phyloP scores from a whole-genome alignment of 176 grass and related monocot species.

The Rhynchospora pubera region DNA sequence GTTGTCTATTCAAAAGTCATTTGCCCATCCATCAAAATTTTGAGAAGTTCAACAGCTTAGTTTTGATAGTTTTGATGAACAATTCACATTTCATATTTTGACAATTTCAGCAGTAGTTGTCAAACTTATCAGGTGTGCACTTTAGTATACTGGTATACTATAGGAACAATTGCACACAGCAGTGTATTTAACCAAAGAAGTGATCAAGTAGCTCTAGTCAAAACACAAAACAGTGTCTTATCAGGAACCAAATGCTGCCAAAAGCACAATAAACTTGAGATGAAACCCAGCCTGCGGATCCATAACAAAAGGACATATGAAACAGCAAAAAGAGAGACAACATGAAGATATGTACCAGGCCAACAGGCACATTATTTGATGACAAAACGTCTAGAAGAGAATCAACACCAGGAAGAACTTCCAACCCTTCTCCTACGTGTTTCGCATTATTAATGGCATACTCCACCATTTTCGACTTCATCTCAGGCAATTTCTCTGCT shows the following conservation, averaged over 20 bases:
- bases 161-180: neutral
- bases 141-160: neutral
- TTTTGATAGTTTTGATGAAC: neutral
- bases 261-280: neutral
- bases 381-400: constrained; percentile 30
- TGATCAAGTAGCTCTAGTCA: neutral
- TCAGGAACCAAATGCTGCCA: neutral
- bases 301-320: neutral
- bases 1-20: too few species aligned
- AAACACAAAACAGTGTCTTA: neutral
- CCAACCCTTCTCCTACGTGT: constrained; percentile 26
- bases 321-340: neutral
- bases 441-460: constrained; percentile 17
- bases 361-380: constrained; percentile 15
- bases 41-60: neutral
- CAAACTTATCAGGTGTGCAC: neutral
- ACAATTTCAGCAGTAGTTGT: neutral
- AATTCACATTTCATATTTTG: neutral
- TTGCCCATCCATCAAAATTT: neutral
- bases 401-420: constrained; percentile 33
- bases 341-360: constrained; percentile 19
- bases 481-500: constrained; percentile 27
- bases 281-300: neutral
- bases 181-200: neutral
- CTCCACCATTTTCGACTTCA: constrained; percentile 32